Conservation (phyloP, 129 eudicot genomes). For the Ambrosia artemisiifolia region DNA sequence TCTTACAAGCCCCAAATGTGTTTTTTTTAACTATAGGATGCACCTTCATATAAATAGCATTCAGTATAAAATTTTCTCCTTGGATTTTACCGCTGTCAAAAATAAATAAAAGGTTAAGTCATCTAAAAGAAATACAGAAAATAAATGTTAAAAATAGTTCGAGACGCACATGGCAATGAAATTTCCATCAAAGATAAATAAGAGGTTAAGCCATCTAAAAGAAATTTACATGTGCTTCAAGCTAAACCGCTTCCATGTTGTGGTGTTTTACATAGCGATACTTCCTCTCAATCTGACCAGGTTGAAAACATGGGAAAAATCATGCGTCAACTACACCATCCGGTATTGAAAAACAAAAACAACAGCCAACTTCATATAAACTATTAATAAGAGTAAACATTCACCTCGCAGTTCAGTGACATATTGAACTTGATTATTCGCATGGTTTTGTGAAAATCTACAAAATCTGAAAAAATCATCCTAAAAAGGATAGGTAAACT, state of each 20-base stretch:
- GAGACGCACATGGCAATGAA: conserved; percentile 71
- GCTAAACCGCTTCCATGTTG: conserved; percentile 64
- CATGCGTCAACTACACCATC: too few species aligned
- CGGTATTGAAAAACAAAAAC: too few species aligned
- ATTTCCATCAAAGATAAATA: conserved; percentile 87
- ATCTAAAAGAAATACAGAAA: neutral
- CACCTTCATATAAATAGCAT: conserved; percentile 53
- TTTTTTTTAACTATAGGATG: conserved; percentile 48
- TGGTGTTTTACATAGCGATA: conserved; percentile 57
- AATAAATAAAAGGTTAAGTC: neutral
- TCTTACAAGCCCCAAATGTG: conserved; percentile 87
- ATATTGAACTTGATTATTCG: conserved; percentile 24
- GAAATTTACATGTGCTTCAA: conserved; percentile 55
- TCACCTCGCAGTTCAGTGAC: conserved; percentile 60
- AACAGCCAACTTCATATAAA: neutral
- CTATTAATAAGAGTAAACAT: neutral
- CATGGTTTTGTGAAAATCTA: conserved; percentile 54
- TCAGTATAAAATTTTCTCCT: conserved; percentile 57
- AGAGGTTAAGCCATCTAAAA: too few species aligned
- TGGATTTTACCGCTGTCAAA: conserved; percentile 73
- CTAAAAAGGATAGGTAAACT: conserved; percentile 35
- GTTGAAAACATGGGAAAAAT: neutral
- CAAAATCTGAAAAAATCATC: conserved; percentile 80
- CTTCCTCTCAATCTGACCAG: conserved; percentile 59
- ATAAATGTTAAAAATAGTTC: neutral